Conservation (phyloP, 805 yeast genomes). For the Monosporozyma siamensis region DNA sequence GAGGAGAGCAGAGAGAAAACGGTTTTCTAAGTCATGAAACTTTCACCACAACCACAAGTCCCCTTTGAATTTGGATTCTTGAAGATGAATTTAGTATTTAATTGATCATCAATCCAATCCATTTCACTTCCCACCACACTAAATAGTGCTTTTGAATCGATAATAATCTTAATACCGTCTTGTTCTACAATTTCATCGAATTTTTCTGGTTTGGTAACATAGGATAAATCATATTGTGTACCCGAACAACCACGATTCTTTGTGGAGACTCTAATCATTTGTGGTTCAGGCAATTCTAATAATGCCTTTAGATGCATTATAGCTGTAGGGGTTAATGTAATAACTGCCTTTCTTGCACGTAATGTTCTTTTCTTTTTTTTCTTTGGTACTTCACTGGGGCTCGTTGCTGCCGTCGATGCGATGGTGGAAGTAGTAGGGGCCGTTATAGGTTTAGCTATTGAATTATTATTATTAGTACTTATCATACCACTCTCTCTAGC, state of each 20-base stretch:
- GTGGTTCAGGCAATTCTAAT: slow-evolving; percentile 74
- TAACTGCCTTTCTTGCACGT: slow-evolving; percentile 83
- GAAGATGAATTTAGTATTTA: slow-evolving; percentile 82
- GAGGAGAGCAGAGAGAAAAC: too few relatives aligned
- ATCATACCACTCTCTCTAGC: not conserved
- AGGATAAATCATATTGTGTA: slow-evolving; percentile 80
- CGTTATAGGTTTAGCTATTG: slow-evolving; percentile 1
- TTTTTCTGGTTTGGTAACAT: slow-evolving; percentile 84
- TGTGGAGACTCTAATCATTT: slow-evolving; percentile 88
- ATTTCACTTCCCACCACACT: slow-evolving; percentile 94
- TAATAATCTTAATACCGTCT: slow-evolving; percentile 85
- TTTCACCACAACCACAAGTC: slow-evolving; percentile 97
- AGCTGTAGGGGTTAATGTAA: slow-evolving; percentile 71
- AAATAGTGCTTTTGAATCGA: slow-evolving; percentile 92
- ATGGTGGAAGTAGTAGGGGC: slow-evolving; percentile 1
- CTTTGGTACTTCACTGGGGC: slow-evolving; percentile 6
- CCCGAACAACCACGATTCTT: slow-evolving; percentile 96
- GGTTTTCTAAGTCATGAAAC: slow-evolving; percentile 72
- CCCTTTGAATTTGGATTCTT: slow-evolving; percentile 96
- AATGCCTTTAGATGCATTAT: slow-evolving; percentile 57
- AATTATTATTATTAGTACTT: not conserved
- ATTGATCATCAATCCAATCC: slow-evolving; percentile 96
- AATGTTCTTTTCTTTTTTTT: slow-evolving; percentile 52
- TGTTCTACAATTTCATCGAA: slow-evolving; percentile 90
- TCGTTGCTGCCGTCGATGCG: too few relatives aligned